phyloP scores from a whole-genome alignment of 768 basidiomycete species.

The Ramaria sp. region DNA sequence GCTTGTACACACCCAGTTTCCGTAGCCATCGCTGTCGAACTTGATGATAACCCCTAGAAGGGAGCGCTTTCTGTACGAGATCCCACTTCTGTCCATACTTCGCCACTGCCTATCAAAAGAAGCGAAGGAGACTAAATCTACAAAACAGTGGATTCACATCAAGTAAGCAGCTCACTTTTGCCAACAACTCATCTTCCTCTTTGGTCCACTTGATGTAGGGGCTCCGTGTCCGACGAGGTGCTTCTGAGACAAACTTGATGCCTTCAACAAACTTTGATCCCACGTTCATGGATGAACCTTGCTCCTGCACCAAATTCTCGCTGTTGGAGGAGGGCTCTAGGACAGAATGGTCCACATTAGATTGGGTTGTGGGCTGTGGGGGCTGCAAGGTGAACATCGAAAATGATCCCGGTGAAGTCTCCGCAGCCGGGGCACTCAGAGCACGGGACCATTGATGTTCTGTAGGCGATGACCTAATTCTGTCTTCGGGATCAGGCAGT shows the following conservation, averaged over 20 bases:
- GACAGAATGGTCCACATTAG: neutral
- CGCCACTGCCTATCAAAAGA: slow-evolving; percentile 23
- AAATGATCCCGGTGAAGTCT: neutral
- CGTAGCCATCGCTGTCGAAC: slow-evolving; percentile 33
- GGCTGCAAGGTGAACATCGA: neutral
- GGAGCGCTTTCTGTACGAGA: slow-evolving; percentile 29
- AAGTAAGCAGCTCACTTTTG: slow-evolving; percentile 19
- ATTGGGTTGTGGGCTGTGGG: neutral
- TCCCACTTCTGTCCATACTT: slow-evolving; percentile 33
- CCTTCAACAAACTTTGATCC: neutral
- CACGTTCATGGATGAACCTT: neutral
- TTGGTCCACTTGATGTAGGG: slow-evolving; percentile 33
- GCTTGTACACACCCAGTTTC: slow-evolving; percentile 21
- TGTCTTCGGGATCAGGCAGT: neutral
- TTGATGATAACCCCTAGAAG: slow-evolving; percentile 31
- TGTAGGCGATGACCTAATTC: neutral
- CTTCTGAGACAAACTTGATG: slow-evolving; percentile 1
- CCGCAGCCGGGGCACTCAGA: neutral
- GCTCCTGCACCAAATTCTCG: neutral
- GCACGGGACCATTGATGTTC: neutral
- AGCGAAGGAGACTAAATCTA: neutral
- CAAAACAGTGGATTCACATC: neutral
- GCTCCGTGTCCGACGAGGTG: slow-evolving; percentile 22
- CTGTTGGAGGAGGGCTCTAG: neutral
- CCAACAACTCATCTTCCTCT: slow-evolving; percentile 30